phyloP scores from a whole-genome alignment of 2,329 filamentous ascomycete genomes.

The Aspergillus ustus region DNA sequence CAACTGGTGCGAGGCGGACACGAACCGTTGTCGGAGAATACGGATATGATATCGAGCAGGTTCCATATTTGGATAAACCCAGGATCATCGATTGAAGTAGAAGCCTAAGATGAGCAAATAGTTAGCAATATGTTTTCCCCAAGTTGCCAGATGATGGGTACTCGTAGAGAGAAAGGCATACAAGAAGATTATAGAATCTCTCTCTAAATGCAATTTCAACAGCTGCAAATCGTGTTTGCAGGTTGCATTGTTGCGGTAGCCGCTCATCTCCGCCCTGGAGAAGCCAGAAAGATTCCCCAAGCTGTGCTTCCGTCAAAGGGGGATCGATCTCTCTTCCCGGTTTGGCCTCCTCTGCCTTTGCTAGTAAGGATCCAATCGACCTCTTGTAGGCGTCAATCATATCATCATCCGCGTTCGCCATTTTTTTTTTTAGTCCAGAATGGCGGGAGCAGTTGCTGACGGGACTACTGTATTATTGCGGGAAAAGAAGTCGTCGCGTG shows the following conservation, averaged over 20 bases:
- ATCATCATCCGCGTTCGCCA: conserved; percentile 40
- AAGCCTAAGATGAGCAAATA: conserved; percentile 57
- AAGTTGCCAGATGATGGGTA: not conserved
- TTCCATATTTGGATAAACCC: conserved; percentile 89
- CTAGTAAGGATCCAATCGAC: conserved; percentile 63
- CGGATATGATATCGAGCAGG: conserved; percentile 85
- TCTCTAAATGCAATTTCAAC: conserved; percentile 84
- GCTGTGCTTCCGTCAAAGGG: conserved; percentile 70
- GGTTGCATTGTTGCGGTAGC: conserved; percentile 46
- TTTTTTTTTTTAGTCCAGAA: no score
- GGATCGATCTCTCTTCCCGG: conserved; percentile 69
- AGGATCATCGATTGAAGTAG: conserved; percentile 74
- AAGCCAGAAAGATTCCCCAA: conserved; percentile 45
- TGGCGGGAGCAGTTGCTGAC: conserved; percentile 3
- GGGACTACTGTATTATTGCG: not conserved
- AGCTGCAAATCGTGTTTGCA: conserved; percentile 65
- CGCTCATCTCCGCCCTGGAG: conserved; percentile 37
- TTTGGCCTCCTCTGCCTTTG: conserved; percentile 64
- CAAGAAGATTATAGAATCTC: conserved; percentile 78
- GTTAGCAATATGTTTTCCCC: conserved; percentile 19
- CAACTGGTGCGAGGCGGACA: conserved; percentile 37
- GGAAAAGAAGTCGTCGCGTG: conserved; percentile 13
- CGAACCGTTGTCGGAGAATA: conserved; percentile 80
- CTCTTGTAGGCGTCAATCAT: conserved; percentile 52
- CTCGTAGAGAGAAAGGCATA: conserved; percentile 50